Base-by-base conservation (phyloP, 2,329 filamentous ascomycete genomes). In the Paraconiothyrium brasiliense region DNA sequence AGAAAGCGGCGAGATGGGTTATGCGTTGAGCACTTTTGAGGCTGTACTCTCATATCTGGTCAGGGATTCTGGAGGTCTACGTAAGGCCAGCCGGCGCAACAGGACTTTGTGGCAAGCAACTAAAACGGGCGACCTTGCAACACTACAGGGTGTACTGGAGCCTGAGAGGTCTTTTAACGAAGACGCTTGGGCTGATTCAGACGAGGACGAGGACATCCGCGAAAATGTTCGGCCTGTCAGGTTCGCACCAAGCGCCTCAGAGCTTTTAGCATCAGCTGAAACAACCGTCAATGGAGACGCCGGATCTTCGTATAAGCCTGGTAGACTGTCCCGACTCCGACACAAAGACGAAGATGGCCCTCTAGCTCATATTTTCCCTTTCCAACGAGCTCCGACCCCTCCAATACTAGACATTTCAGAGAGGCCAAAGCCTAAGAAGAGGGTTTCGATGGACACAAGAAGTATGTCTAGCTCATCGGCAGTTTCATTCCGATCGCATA, bases 1-100 rank as follows among this genome's bases (percentile, higher is more conserved):
- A 9, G 95, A 99, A 68, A 96, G 89, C 63, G 95, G 95, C 52
- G 95, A 99, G 80, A 90, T 96, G 84, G 95, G 95, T 9, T 99
- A 99, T 78, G 94, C 94, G 0, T 80, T 99, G 54, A 98, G 94
- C 78, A 99, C 95, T 0, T 92, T 98, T 62, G 95, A 99, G 78
- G 95, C 93, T 7, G 95, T 99, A 0, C 80, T 99, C 37, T 89
- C 92, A 1, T 98, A 99, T 75, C 86, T 99, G 2, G 87, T 90
- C 9, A 87, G 89, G 63, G 94, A 97, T 74, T 97, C 94, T 0
- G 89, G 87, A 14, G 91, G 90, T 4, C 81, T 99, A 60, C 88
- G 94, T 63, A 91, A 89, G 75, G 93, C 94, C 7, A 98, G 95
- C 77, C 88, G 89, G 64, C 88, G 92, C 57, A 99, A 99, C 77